phyloP scores from a whole-genome alignment of 305 asterid species.

The Solanum hybrid region DNA sequence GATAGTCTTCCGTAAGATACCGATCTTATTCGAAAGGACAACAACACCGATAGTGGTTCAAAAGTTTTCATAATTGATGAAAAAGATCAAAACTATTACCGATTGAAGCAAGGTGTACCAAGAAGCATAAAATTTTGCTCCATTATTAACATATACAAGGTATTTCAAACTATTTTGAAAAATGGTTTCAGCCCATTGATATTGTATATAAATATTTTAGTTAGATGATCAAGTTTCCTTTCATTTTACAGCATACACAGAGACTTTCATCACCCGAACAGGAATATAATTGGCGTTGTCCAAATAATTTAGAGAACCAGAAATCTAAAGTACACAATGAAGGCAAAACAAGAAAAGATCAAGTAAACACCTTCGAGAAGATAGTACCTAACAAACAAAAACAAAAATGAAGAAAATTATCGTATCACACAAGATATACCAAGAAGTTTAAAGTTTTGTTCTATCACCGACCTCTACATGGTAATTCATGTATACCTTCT shows the following conservation, averaged over 20 bases:
- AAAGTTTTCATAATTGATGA: too few species aligned
- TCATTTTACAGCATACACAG: neutral
- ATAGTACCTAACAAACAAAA: too few species aligned
- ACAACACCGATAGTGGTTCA: neutral
- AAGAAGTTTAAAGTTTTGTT: too few species aligned
- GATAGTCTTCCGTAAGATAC: too few species aligned
- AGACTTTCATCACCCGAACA: neutral
- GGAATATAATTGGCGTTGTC: neutral
- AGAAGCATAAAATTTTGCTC: neutral
- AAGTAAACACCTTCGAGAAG: neutral
- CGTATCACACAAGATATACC: too few species aligned
- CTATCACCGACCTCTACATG: too few species aligned
- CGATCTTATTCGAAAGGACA: too few species aligned
- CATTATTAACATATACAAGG: too few species aligned
- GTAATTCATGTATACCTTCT: too few species aligned
- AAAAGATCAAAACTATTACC: neutral
- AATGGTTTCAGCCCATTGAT: too few species aligned
- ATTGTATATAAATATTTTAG: neutral
- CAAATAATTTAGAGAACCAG: neutral
- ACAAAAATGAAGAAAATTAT: too few species aligned
- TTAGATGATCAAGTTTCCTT: neutral
- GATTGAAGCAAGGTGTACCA: neutral
- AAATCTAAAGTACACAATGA: neutral
- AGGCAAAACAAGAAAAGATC: neutral
- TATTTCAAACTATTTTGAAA: too few species aligned